phyloP scores from a whole-genome alignment of 305 asterid species.

The Solanum hybrid region DNA sequence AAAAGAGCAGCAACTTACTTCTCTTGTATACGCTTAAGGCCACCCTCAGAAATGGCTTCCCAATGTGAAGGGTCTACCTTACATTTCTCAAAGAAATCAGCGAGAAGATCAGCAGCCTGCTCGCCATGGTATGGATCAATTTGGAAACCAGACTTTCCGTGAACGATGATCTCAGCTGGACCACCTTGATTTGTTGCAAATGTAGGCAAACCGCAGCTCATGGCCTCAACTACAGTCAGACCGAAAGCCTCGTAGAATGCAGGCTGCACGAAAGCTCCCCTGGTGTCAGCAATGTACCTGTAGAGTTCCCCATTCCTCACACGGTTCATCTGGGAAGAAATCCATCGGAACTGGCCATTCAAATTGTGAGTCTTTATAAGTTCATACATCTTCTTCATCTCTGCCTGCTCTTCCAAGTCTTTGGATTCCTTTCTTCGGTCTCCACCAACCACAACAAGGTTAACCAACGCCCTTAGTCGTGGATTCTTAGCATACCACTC shows the following conservation, averaged over 20 bases:
- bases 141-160: slow-evolving; percentile 77
- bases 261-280: slow-evolving; percentile 66
- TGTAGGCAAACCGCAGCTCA: slow-evolving; percentile 70
- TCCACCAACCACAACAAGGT: slow-evolving; percentile 71
- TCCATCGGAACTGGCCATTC: slow-evolving; percentile 79
- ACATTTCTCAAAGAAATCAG: slow-evolving; percentile 56
- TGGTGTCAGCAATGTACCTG: slow-evolving; percentile 67
- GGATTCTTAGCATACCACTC: slow-evolving; percentile 69
- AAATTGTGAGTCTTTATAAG: slow-evolving; percentile 51
- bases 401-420: slow-evolving; percentile 70
- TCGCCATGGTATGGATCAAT: slow-evolving; percentile 71
- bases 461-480: slow-evolving; percentile 49
- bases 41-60: slow-evolving; percentile 55
- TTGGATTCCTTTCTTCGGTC: slow-evolving; percentile 66
- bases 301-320: slow-evolving; percentile 76
- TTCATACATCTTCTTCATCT: slow-evolving; percentile 66
- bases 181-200: slow-evolving; percentile 64
- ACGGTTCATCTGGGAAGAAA: slow-evolving; percentile 81
- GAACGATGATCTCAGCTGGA: slow-evolving; percentile 66
- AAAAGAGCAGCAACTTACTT: slow-evolving; percentile 28
- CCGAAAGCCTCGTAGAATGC: slow-evolving; percentile 86
- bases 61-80: slow-evolving; percentile 51
- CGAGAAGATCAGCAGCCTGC: slow-evolving; percentile 49
- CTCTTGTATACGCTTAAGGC: slow-evolving; percentile 62
- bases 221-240: slow-evolving; percentile 71